phyloP scores from a whole-genome alignment of 108 stramenopile species.

The Seminavis robusta region DNA sequence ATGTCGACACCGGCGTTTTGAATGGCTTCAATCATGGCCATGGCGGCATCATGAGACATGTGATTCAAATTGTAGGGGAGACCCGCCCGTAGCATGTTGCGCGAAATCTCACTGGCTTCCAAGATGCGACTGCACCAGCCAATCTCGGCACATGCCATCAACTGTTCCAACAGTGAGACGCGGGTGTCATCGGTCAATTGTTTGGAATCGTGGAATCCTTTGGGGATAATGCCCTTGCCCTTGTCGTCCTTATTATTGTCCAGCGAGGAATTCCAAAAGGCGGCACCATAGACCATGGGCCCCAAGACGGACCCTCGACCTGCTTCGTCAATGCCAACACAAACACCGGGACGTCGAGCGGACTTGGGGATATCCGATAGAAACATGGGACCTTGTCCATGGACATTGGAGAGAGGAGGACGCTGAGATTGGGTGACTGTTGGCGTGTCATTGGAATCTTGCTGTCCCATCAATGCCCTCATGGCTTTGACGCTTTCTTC shows the following conservation, averaged over 20 bases:
- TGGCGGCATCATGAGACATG: constrained; percentile 79
- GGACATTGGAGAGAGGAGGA: constrained; percentile 57
- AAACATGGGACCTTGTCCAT: constrained; percentile 61
- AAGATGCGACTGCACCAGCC: constrained; percentile 75
- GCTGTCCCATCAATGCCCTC: too few relatives aligned
- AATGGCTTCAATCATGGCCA: constrained; percentile 72
- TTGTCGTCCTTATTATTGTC: not conserved
- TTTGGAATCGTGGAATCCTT: constrained; percentile 85
- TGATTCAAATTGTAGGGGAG: constrained; percentile 83
- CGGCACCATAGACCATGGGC: constrained; percentile 83
- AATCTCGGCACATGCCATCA: constrained; percentile 42
- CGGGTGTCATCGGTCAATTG: constrained; percentile 65
- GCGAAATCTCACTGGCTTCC: constrained; percentile 73
- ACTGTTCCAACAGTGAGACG: constrained; percentile 43
- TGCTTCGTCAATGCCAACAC: constrained; percentile 73
- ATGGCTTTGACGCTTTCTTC: too few relatives aligned
- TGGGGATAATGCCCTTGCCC: constrained; percentile 25
- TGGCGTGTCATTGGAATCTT: too few relatives aligned
- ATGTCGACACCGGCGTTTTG: constrained; percentile 58
- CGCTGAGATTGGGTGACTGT: too few relatives aligned
- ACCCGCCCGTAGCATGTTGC: constrained; percentile 73
- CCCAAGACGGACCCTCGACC: constrained; percentile 86
- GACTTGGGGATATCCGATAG: constrained; percentile 60
- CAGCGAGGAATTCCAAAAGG: constrained; percentile 58
- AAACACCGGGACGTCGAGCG: constrained; percentile 23